Conservation (phyloP, 768 basidiomycete species). For the Suillus discolor region DNA sequence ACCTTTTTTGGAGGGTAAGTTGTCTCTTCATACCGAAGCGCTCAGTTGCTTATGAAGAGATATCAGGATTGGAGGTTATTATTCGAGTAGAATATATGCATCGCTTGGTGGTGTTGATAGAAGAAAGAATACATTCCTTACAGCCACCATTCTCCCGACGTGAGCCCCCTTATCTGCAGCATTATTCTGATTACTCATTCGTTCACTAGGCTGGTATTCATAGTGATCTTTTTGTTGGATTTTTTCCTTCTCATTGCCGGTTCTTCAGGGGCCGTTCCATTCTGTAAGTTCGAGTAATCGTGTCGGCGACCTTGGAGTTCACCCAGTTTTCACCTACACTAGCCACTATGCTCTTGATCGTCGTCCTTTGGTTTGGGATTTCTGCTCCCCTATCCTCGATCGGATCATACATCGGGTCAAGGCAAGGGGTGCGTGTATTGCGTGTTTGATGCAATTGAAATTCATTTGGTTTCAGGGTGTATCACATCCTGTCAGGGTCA, state of each 20-base stretch:
- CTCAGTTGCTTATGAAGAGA: conserved; percentile 11
- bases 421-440: conserved; percentile 69
- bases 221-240: conserved; percentile 87
- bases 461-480: conserved; percentile 50
- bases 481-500: conserved; percentile 84
- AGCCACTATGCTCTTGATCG: conserved; percentile 86
- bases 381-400: conserved; percentile 87
- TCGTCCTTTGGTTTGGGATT: conserved; percentile 91
- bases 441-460: conserved; percentile 1
- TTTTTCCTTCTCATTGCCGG: conserved; percentile 82
- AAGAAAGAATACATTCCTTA: conserved; percentile 82
- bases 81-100: conserved; percentile 80
- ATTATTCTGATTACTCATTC: conserved; percentile 4
- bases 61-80: conserved; percentile 81
- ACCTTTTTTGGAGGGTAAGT: conserved; percentile 85
- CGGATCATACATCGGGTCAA: conserved; percentile 85
- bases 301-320: background rate
- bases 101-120: conserved; percentile 79
- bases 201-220: conserved; percentile 69
- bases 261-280: conserved; percentile 95
- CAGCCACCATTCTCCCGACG: conserved; percentile 89
- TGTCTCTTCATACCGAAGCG: background rate
- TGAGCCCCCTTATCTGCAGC: conserved; percentile 37
- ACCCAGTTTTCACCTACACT: conserved; percentile 4
- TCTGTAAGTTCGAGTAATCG: conserved; percentile 53